Evolutionary conservation across 140 eudicot genomes (phyloP), one percentile per base, ranked within the genome.

Genomic region (Artemisia princeps): DNA sequence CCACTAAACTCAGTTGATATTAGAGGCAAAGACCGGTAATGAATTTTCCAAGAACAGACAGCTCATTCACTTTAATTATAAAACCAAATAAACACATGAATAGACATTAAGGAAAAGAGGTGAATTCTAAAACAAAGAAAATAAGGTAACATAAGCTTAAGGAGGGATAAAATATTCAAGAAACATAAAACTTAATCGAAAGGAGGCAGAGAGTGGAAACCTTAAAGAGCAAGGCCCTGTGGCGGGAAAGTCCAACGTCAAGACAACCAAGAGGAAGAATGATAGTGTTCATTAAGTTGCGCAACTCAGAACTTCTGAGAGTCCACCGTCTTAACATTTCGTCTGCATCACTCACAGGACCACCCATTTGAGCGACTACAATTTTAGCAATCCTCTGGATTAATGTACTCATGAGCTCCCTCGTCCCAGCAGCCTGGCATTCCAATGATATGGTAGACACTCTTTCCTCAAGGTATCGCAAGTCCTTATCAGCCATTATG

Each of bases 161-260:
- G 40, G 40, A 30, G 40, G 40, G 40, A 17, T 30, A 30, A 30
- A 30, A 30, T 30, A 30, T 30, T 30, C 40, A 30, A 30, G 8
- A 30, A 30, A 30, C 53, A 45, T 42, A 67, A 57, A 72, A 58
- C 42, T 28, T 65, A 55, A 65, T 22, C 46, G 56, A 74, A 17
- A 64, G 4, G 45, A 72, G 72, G 58, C 55, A 4, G 51, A 55
- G 49, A 57, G 60, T 54, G 54, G 56, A 62, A 73, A 91, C 98
- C 98, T 92, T 92, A 74, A 92, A 92, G 45, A 92, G 92, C 72
- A 92, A 83, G 68, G 98, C 98, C 68, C 98, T 79, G 62, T 92
- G 98, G 20, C 98, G 96, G n/a, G 98, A 92, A 78, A 85, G 98
- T 48, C 98, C 98, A 82, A 85, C 76, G 62, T 92, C 92, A 72